A percentile compares a stretch with the other conserved stretches of the same genome.
Conservation (phyloP, 2,329 filamentous ascomycete genomes). For the Aspergillus awamori region DNA sequence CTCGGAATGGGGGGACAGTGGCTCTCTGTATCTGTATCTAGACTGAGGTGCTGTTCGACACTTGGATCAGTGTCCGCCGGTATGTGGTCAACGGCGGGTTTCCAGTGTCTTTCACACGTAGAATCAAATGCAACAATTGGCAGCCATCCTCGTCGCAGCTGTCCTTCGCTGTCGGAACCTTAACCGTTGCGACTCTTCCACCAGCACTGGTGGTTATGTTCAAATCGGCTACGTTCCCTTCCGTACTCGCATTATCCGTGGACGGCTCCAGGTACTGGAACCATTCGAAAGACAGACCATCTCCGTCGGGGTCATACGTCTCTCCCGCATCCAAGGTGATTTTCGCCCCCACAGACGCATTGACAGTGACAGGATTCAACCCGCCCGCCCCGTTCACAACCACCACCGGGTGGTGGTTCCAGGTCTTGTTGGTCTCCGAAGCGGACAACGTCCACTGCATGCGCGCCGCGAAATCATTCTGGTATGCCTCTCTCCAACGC, state of each 20-base stretch:
- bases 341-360: not conserved
- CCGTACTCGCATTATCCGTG: not conserved
- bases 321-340: not conserved
- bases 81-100: conserved; percentile 1
- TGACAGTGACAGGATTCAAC: not conserved
- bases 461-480: conserved; percentile 54
- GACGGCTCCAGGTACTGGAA: conserved; percentile 12
- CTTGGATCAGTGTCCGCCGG: conserved; percentile 5
- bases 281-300: conserved; percentile 2
- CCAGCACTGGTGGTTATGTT: not conserved
- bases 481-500: conserved; percentile 57
- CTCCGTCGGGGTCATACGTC: conserved; percentile 10
- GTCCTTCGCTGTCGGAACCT: not conserved
- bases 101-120: conserved; percentile 2
- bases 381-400: conserved; percentile 21
- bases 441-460: conserved; percentile 51
- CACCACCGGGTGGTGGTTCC: conserved; percentile 28
- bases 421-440: conserved; percentile 15
- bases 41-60: conserved; percentile 1
- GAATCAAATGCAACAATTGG: conserved; percentile 4
- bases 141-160: not conserved
- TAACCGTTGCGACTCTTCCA: not conserved
- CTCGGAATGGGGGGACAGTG: not conserved
- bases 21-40: not conserved
- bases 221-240: not conserved